Evolutionary conservation across 2,329 filamentous ascomycete genomes (phyloP).

Genomic region (Fusarium sp.): DNA sequence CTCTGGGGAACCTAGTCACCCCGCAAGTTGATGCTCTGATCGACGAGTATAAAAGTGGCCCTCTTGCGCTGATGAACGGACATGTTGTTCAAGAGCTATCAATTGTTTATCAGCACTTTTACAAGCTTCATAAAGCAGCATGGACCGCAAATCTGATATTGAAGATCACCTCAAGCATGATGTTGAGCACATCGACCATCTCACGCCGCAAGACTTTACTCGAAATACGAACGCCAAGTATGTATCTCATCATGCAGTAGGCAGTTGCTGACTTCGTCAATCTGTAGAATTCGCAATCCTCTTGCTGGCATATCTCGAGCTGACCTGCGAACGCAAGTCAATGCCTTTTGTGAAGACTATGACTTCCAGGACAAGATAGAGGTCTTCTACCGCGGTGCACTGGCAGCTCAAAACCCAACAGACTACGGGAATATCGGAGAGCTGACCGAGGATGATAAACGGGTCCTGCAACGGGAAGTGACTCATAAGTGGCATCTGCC

Average conservation of each 20-base stretch:
- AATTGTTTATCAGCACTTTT: not conserved
- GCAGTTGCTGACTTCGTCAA: not conserved
- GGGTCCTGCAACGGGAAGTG: constrained; percentile 35
- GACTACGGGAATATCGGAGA: constrained; percentile 35
- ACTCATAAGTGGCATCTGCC: constrained; percentile 45
- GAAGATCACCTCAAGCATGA: constrained; percentile 32
- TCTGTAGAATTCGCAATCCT: constrained; percentile 41
- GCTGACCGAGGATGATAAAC: constrained; percentile 39
- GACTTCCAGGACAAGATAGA: constrained; percentile 41
- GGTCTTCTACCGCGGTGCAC: constrained; percentile 42
- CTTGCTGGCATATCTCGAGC: constrained; percentile 37
- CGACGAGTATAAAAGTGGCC: constrained; percentile 9
- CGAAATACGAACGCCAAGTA: constrained; percentile 47
- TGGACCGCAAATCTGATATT: constrained; percentile 21
- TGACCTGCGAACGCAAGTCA: constrained; percentile 35
- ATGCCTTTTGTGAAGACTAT: constrained; percentile 41
- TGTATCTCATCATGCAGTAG: not conserved
- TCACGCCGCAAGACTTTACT: constrained; percentile 33
- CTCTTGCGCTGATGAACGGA: not conserved
- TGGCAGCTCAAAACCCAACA: constrained; percentile 41
- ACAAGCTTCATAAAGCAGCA: not conserved
- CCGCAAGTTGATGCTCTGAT: not conserved
- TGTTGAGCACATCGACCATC: constrained; percentile 33
- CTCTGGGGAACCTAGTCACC: not conserved
- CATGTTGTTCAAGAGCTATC: not conserved